Evolutionary conservation across 352 stramenopile species (phyloP).

Genomic region (Phytophthora ramorum): DNA sequence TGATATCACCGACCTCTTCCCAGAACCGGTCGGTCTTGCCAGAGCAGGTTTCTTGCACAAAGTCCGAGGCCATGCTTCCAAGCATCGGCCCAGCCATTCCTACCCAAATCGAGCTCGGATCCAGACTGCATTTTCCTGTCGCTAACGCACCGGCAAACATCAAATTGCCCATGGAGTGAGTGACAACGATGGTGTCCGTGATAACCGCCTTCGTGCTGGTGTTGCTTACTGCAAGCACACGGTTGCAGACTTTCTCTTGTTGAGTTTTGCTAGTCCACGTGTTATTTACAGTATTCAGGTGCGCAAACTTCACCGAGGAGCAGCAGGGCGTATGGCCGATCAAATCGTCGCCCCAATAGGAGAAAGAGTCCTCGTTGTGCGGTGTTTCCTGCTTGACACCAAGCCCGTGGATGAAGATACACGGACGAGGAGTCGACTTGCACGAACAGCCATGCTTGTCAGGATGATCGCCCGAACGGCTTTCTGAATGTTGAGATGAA

Average conservation of each 20-base stretch:
- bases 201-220: constrained; percentile 14
- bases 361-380: constrained; percentile 18
- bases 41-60: constrained; percentile 23
- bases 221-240: constrained; percentile 19
- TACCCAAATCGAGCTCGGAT: constrained; percentile 37
- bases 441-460: constrained; percentile 3
- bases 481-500: background rate
- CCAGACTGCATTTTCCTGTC: constrained; percentile 26
- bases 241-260: constrained; percentile 30
- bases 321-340: constrained; percentile 22
- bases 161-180: constrained; percentile 30
- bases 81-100: constrained; percentile 30
- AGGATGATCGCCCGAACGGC: background rate
- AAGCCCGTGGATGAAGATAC: constrained; percentile 30
- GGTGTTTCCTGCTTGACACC: constrained; percentile 13
- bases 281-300: constrained; percentile 22
- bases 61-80: constrained; percentile 34
- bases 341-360: constrained; percentile 29
- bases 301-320: constrained; percentile 24
- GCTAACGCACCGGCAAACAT: constrained; percentile 34
- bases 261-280: constrained; percentile 11
- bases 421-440: constrained; percentile 27
- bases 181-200: constrained; percentile 28
- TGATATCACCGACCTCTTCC: constrained; percentile 28
- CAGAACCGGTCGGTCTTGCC: constrained; percentile 15